Evolutionary conservation across 192 early-diverging fungal genomes (phyloP).

Genomic region (Coemansia sp.): DNA sequence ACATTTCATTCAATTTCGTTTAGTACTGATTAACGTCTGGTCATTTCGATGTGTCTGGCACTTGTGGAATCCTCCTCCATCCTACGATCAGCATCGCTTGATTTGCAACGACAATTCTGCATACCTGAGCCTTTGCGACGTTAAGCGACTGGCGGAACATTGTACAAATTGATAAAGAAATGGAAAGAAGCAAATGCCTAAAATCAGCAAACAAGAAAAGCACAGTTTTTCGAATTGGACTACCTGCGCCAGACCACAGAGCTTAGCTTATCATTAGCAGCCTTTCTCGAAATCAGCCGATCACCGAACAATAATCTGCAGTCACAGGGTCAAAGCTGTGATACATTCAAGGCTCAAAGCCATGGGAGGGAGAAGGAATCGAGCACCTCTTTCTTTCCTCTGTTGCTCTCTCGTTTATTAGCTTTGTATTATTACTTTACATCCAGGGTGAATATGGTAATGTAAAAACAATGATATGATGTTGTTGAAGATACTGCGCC

Average conservation of each 20-base stretch:
- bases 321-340: neutral
- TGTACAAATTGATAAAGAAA: slow-evolving; percentile 10
- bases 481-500: slow-evolving; percentile 12
- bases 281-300: neutral
- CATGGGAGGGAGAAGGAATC: too few species aligned
- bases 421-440: too few species aligned
- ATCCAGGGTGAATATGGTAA: too few species aligned
- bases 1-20: neutral
- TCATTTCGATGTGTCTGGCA: neutral
- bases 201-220: neutral
- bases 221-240: neutral
- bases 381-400: too few species aligned
- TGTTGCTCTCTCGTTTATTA: too few species aligned
- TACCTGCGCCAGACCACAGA: neutral
- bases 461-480: slow-evolving; percentile 20
- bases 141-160: slow-evolving; percentile 52
- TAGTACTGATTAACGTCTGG: neutral
- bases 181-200: neutral
- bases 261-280: neutral
- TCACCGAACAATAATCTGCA: neutral
- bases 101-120: neutral
- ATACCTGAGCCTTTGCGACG: slow-evolving; percentile 56
- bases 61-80: neutral
- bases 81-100: neutral
- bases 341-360: neutral